These are phyloP conservation scores for Effrenium voratum DNA, from an alignment of 73 alveolate species.

Conservation along the genomic window DNA sequence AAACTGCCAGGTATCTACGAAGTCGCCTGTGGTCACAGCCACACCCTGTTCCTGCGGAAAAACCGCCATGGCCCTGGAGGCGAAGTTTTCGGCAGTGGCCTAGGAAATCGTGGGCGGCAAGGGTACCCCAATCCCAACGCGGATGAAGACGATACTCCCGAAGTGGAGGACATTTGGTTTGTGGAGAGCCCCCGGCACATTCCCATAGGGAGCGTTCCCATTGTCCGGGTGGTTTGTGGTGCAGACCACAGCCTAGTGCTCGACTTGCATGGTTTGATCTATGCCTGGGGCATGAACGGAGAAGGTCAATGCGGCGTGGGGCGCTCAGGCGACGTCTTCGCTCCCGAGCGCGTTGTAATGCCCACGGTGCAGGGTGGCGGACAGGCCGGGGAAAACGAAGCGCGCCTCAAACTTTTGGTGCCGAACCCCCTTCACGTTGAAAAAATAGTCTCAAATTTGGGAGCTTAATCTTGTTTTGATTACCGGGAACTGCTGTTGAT, in stretches of 20 bases:
- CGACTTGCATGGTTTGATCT: slow-evolving; percentile 40
- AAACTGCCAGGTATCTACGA: slow-evolving; percentile 33
- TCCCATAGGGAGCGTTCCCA: slow-evolving; percentile 19
- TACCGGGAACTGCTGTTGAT: not conserved
- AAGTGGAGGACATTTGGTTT: slow-evolving; percentile 73
- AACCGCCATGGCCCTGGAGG: slow-evolving; percentile 44
- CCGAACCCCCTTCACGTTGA: not conserved
- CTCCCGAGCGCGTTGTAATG: slow-evolving; percentile 29
- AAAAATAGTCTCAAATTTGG: not conserved
- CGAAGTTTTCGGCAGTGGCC: slow-evolving; percentile 39
- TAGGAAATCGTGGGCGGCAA: slow-evolving; percentile 74
- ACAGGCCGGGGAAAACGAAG: slow-evolving; percentile 3
- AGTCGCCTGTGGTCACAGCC: slow-evolving; percentile 79
- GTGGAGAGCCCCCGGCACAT: slow-evolving; percentile 33
- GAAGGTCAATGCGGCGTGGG: slow-evolving; percentile 77
- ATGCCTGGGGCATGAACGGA: slow-evolving; percentile 76
- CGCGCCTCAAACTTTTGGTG: not conserved
- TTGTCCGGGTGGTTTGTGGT: slow-evolving; percentile 59
- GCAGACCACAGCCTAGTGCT: slow-evolving; percentile 59
- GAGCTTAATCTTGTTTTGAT: too few species aligned
- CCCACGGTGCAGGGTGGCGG: slow-evolving; percentile 10
- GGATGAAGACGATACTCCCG: slow-evolving; percentile 63
- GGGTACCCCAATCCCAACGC: slow-evolving; percentile 71
- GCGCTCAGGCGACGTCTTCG: slow-evolving; percentile 36
- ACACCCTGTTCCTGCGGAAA: slow-evolving; percentile 56